Conservation (phyloP, 371 early-diverging fungal species). For the Saksenaea vasiformis region DNA sequence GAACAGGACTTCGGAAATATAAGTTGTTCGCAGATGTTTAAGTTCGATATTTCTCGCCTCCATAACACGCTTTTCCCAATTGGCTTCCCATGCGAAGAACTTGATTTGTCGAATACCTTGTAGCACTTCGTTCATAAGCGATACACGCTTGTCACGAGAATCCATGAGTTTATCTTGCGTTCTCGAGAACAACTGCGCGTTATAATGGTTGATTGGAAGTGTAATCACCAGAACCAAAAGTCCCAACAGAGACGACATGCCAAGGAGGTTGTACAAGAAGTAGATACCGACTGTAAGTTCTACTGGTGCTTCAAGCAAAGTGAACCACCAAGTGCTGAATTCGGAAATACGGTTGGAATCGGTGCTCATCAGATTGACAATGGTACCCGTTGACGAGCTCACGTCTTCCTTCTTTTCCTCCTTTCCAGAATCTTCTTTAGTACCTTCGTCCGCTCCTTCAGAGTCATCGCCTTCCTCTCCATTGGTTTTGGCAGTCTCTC, state of each 20-base stretch:
- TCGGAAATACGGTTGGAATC: conserved; percentile 73
- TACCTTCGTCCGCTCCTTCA: neutral
- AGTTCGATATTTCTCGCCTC: conserved; percentile 56
- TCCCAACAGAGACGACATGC: conserved; percentile 68
- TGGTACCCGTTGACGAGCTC: conserved; percentile 61
- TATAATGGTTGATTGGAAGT: conserved; percentile 56
- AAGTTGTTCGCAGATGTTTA: conserved; percentile 42
- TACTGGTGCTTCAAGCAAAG: conserved; percentile 55
- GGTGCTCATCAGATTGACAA: conserved; percentile 88
- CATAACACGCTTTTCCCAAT: conserved; percentile 47
- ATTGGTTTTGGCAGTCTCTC: conserved; percentile 36
- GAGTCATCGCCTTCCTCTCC: conserved; percentile 19
- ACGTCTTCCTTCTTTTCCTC: conserved; percentile 36
- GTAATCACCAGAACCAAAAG: conserved; percentile 57
- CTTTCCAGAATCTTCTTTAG: neutral
- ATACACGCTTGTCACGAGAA: conserved; percentile 56
- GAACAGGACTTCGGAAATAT: conserved; percentile 22
- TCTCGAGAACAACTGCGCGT: conserved; percentile 52
- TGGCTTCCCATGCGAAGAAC: conserved; percentile 65
- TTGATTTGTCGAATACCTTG: conserved; percentile 74
- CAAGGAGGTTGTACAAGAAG: conserved; percentile 66
- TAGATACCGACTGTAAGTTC: conserved; percentile 62
- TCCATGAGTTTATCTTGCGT: conserved; percentile 58
- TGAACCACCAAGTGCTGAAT: conserved; percentile 56
- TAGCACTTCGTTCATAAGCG: conserved; percentile 59